These are phyloP conservation scores for Meredithiella fracta DNA, from an alignment of 2,329 filamentous ascomycete species.

Conservation along the genomic window DNA sequence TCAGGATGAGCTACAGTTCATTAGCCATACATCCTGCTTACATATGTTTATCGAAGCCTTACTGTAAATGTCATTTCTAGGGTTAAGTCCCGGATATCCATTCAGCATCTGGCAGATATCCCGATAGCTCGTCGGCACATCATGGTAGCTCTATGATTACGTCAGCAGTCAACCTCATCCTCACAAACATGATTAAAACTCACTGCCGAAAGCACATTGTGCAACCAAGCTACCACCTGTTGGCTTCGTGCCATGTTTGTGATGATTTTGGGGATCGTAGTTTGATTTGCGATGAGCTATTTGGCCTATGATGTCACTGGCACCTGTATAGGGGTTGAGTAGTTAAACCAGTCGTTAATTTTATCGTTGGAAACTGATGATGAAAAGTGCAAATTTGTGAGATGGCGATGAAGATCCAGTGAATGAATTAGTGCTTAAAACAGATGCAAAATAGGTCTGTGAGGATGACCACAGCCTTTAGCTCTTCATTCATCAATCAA, in stretches of 20 bases:
- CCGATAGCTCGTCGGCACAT: constrained; percentile 83
- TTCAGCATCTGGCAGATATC: constrained; percentile 73
- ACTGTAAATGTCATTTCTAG: constrained; percentile 93
- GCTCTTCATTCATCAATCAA: too few relatives aligned
- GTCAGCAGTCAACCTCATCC: neutral
- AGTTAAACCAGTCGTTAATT: too few relatives aligned
- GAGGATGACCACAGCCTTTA: too few relatives aligned
- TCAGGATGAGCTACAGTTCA: constrained; percentile 62
- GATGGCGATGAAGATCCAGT: too few relatives aligned
- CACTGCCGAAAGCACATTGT: constrained; percentile 72
- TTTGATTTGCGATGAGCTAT: neutral
- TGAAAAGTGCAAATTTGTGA: too few relatives aligned
- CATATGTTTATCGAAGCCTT: constrained; percentile 22
- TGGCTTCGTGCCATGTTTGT: neutral
- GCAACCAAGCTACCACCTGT: constrained; percentile 41
- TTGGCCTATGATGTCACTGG: neutral
- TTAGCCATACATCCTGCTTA: constrained; percentile 8
- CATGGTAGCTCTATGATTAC: constrained; percentile 61
- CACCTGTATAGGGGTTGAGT: neutral
- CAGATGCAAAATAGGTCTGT: too few relatives aligned
- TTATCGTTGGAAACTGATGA: too few relatives aligned
- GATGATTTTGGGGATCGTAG: neutral
- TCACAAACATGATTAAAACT: constrained; percentile 15
- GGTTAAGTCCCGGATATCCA: constrained; percentile 62
- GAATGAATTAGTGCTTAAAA: too few relatives aligned